These are phyloP conservation scores for Guillardia theta DNA, from an alignment of 78 protist genomes.

Conservation along the genomic window DNA sequence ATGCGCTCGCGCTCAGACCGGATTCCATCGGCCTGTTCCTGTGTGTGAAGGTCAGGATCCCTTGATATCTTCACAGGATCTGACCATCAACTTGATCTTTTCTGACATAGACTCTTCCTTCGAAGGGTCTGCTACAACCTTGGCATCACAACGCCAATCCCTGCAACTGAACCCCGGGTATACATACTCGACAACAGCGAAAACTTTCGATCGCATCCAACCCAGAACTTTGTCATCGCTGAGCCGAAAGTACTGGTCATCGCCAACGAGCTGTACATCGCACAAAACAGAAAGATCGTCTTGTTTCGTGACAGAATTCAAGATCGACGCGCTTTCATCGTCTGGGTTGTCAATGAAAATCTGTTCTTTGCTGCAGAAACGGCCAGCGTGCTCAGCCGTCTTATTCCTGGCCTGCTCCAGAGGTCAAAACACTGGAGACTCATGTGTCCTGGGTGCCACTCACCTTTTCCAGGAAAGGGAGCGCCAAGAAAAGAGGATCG, in stretches of 20 bases:
- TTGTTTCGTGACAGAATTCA: not conserved
- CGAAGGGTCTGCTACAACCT: too few relatives aligned
- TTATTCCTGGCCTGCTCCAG: not conserved
- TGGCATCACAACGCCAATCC: too few relatives aligned
- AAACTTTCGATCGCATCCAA: too few relatives aligned
- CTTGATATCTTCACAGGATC: too few relatives aligned
- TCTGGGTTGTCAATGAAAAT: not conserved
- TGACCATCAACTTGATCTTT: too few relatives aligned
- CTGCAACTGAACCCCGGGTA: too few relatives aligned
- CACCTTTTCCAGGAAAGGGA: not conserved
- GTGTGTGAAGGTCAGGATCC: too few relatives aligned
- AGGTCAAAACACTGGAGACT: not conserved
- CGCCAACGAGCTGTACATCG: not conserved
- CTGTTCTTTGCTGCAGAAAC: constrained; percentile 19
- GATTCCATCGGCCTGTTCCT: too few relatives aligned
- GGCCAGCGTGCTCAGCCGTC: not conserved
- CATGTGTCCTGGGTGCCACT: not conserved
- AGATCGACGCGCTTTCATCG: not conserved
- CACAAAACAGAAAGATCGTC: not conserved
- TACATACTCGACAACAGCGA: too few relatives aligned
- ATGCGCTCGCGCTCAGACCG: too few relatives aligned
- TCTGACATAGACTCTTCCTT: too few relatives aligned
- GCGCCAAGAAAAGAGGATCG: not conserved
- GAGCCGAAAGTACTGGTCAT: not conserved
- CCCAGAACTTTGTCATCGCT: not conserved